Evolutionary conservation across 1,139 yeast genomes (phyloP), one percentile per base, ranked within the genome.

Genomic region (Hanseniaspora gamundiae): DNA sequence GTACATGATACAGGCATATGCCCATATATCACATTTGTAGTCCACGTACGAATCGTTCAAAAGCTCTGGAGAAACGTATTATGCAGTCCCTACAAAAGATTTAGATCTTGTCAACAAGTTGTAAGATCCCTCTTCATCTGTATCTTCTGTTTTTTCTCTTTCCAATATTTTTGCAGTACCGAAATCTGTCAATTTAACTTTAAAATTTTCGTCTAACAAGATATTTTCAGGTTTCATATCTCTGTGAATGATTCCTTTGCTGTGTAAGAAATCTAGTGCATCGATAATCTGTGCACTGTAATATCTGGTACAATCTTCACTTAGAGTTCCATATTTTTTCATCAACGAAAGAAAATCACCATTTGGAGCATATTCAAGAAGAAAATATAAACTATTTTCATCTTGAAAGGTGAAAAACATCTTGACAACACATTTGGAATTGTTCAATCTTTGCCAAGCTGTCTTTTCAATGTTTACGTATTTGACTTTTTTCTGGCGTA

Each of bases 211-310:
- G 53, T 88, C 94, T 44, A 93, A 76, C 51, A 91, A 66, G 35
- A 82, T 80, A 58, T 91, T 91, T 57, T 91, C 99, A 0, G 99
- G 99, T 64, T 91, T 91, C 52, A 91, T 70, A 62, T 91, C 99
- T 50, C 99, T 74, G 60, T 91, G 99, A 40, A 91, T 78, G 17
- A 93, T 83, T 10, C 98, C 98, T 47, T 69, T 72, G 19, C 65
- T 62, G 56, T 91, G 98, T 71, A 91, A 82, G 60, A 76, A 88
- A 50, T 73, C 76, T 13, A 91, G 78, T 0, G 96, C 93, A 61
- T 88, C 97, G 38, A 93, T 67, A 20, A 91, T 70, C 64, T 93
- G 98, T 29, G 83, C 79, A 35, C 74, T 65, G 51, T 76, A 77
- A 53, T 76, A 76, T 51, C 66, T 66, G 24, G 75, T 67, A 38